Base-by-base conservation (phyloP, 2,329 filamentous ascomycete genomes). In the Mycocentrospora acerina region DNA sequence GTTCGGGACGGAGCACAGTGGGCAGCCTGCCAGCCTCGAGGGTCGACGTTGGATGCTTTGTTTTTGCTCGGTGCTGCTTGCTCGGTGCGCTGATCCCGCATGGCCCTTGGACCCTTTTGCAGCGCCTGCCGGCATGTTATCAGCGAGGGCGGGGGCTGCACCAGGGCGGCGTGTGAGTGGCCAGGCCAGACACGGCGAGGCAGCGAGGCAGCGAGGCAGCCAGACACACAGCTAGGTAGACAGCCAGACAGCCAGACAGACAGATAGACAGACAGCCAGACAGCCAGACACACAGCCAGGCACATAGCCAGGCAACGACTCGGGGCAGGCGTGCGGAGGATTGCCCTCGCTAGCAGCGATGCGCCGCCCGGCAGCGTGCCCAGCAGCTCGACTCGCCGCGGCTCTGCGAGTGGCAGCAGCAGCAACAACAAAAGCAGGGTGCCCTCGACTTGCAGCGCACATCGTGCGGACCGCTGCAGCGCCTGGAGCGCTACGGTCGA, bases 111-210 rank as follows among this genome's bases (percentile, higher is more conserved):
- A n/a, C 19, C 37, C 46, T 44, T 37, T 40, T 33, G 50, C 58
- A 62, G 53, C 43, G 51, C 55, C 52, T 55, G 49, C 56, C 55
- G 53, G 43, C n/a, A 38, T 51, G 53, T 55, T 55, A 58, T 59
- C 55, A 35, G 46, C 44, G 52, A 51, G 52, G 47, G 36, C 44
- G 32, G 30, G 30, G 43, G 18, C 16, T 34, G 41, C 39, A 35
- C 40, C 19, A 35, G 29, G 24, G 35, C 31, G 48, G 37, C 17
- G 35, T 42, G 46, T 59, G 45, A 56, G 37, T 59, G 52, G 58
- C 52, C 49, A 42, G 32, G 41, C 43, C 41, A 42, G 39, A 46
- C 40, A 44, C 48, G 50, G 48, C 52, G 52, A 14, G 25, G 5
- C 5, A 11, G 25, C 13, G 25, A 4, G 5, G 19, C 5, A 22